phyloP scores from a whole-genome alignment of 1,139 yeast species.

The Lizanozyma gosingica region DNA sequence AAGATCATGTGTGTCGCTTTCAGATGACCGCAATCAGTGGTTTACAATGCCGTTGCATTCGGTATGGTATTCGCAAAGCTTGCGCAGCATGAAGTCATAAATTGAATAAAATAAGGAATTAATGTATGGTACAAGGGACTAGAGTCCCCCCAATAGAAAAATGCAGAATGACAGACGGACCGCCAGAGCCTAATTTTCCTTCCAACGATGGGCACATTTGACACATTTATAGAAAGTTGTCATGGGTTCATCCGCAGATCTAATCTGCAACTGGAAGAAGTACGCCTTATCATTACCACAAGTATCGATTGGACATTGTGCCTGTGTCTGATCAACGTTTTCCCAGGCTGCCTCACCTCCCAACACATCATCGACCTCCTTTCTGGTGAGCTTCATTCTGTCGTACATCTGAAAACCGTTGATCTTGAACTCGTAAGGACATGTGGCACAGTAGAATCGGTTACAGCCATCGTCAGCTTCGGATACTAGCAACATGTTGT shows the following conservation, averaged over 20 bases:
- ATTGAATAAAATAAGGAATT: no score
- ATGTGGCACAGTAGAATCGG: slow-evolving; percentile 78
- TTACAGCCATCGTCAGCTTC: slow-evolving; percentile 35
- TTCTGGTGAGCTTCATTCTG: slow-evolving; percentile 71
- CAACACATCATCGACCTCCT: slow-evolving; percentile 90
- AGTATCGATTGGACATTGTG: slow-evolving; percentile 80
- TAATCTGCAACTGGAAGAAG: slow-evolving; percentile 90
- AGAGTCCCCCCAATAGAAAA: no score
- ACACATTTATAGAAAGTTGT: slow-evolving; percentile 94
- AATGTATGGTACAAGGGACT: background rate
- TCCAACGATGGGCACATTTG: slow-evolving; percentile 91
- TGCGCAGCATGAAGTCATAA: no score
- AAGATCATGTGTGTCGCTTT: background rate
- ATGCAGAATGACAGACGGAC: no score
- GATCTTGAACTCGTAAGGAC: slow-evolving; percentile 90
- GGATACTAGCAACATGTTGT: slow-evolving; percentile 67
- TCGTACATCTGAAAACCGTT: slow-evolving; percentile 78
- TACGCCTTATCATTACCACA: slow-evolving; percentile 92
- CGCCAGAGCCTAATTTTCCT: slow-evolving; percentile 83
- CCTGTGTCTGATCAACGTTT: slow-evolving; percentile 83
- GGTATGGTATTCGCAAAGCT: background rate
- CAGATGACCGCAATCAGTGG: background rate
- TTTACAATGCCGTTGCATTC: background rate
- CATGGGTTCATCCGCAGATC: slow-evolving; percentile 93
- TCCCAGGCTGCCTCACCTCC: slow-evolving; percentile 99